phyloP scores from a whole-genome alignment of 331 rosid genomes.

The Acacia concinna region DNA sequence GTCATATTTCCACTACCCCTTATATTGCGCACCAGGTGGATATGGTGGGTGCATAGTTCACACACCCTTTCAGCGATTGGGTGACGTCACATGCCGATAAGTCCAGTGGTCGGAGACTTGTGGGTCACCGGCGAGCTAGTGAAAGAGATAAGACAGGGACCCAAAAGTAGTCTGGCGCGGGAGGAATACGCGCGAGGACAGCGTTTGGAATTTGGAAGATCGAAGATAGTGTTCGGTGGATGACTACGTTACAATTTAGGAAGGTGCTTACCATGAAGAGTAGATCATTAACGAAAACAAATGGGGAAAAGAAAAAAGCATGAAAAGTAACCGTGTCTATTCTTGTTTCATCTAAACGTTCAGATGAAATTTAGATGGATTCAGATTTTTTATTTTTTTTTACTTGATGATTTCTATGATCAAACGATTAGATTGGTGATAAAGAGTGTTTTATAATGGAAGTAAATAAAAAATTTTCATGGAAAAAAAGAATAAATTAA shows the following conservation, averaged over 20 bases:
- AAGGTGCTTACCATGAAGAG: not conserved
- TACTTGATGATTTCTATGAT: too few relatives aligned
- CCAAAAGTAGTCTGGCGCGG: not conserved
- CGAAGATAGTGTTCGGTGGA: not conserved
- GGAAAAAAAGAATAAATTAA: too few relatives aligned
- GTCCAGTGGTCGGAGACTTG: constrained; percentile 18
- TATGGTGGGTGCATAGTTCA: constrained; percentile 16
- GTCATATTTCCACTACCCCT: constrained; percentile 59
- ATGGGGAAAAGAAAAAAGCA: not conserved
- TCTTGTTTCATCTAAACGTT: too few relatives aligned
- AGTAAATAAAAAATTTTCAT: too few relatives aligned
- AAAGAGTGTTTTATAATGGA: too few relatives aligned
- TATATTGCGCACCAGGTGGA: constrained; percentile 60
- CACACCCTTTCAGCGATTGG: constrained; percentile 3
- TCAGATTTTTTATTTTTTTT: too few relatives aligned
- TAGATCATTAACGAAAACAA: not conserved
- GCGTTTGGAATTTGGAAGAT: not conserved
- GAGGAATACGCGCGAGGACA: not conserved
- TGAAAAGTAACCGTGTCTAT: not conserved
- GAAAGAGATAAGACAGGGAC: not conserved
- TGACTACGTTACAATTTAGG: too few relatives aligned
- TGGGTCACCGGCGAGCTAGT: constrained; percentile 11
- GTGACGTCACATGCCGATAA: constrained; percentile 8
- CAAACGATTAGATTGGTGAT: too few relatives aligned
- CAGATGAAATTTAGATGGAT: too few relatives aligned